Evolutionary conservation across 306 rosid genomes (phyloP).

Genomic region (Gastrolobium villosum): DNA sequence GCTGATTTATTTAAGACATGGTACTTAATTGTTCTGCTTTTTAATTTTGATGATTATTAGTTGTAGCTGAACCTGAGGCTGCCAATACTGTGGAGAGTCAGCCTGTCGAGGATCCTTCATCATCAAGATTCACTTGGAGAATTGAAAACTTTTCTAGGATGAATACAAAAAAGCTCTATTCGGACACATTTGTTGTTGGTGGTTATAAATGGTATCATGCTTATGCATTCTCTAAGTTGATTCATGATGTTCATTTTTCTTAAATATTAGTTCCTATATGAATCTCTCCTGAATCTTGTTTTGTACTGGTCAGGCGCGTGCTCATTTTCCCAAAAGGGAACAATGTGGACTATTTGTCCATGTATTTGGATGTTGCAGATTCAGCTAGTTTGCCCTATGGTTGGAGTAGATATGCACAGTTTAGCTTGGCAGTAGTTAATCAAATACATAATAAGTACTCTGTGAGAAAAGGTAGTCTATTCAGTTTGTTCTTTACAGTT

Average conservation of each 20-base stretch:
- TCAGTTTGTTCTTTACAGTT: conserved; percentile 33
- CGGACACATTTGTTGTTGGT: conserved; percentile 78
- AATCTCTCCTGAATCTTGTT: conserved; percentile 39
- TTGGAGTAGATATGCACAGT: conserved; percentile 93
- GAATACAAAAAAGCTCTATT: conserved; percentile 79
- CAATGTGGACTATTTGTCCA: conserved; percentile 90
- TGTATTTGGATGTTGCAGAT: conserved; percentile 93
- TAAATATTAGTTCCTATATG: background rate
- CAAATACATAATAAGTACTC: conserved; percentile 74
- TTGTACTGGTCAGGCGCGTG: conserved; percentile 73
- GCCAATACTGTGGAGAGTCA: conserved; percentile 76
- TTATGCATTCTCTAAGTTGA: conserved; percentile 16
- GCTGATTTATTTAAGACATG: conserved; percentile 33
- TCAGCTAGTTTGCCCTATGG: conserved; percentile 82
- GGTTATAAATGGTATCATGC: conserved; percentile 81
- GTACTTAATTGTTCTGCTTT: conserved; percentile 36
- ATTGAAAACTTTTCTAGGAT: conserved; percentile 79
- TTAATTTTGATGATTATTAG: conserved; percentile 55
- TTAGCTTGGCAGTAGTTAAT: conserved; percentile 81
- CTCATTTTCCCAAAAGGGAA: conserved; percentile 91
- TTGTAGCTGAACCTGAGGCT: conserved; percentile 74
- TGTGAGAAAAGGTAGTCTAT: conserved; percentile 78
- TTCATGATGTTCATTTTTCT: conserved; percentile 23
- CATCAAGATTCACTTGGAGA: conserved; percentile 84
- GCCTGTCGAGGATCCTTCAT: conserved; percentile 84